phyloP scores from a whole-genome alignment of 345 rosid species.

The Viola odorata region DNA sequence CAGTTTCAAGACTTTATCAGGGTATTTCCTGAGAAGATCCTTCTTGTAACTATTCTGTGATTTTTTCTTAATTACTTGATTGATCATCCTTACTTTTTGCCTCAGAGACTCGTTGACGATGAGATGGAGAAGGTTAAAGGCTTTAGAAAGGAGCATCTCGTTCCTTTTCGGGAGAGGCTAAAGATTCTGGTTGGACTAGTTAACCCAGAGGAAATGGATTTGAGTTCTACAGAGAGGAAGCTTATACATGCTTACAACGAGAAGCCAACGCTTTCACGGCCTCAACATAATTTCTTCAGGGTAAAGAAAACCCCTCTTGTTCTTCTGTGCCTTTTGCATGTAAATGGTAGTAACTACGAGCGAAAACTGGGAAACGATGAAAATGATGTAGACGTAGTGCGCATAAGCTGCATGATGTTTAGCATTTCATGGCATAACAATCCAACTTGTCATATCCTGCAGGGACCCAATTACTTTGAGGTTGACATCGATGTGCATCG shows the following conservation, averaged over 20 bases:
- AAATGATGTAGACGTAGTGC: not conserved
- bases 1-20: slow-evolving; percentile 62
- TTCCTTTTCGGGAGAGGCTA: slow-evolving; percentile 74
- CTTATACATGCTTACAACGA: slow-evolving; percentile 67
- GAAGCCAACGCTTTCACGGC: slow-evolving; percentile 79
- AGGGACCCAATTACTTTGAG: slow-evolving; percentile 82
- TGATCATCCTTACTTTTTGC: slow-evolving; percentile 4
- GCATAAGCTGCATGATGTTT: not conserved
- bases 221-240: slow-evolving; percentile 64
- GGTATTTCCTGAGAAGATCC: slow-evolving; percentile 27
- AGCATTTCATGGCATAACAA: slow-evolving; percentile 1
- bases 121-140: slow-evolving; percentile 68
- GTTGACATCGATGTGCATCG: slow-evolving; percentile 78
- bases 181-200: slow-evolving; percentile 66
- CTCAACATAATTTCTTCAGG: slow-evolving; percentile 69
- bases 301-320: slow-evolving; percentile 23
- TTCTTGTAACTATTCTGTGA: not conserved
- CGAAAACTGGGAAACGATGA: not conserved
- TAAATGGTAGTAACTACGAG: not conserved
- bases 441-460: slow-evolving; percentile 12
- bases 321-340: not conserved
- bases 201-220: slow-evolving; percentile 68
- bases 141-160: slow-evolving; percentile 49
- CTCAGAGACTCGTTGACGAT: slow-evolving; percentile 62
- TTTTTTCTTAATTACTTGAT: not conserved